Evolutionary conservation across 2,329 filamentous ascomycete species (phyloP).

Genomic region (Ophiocordyceps camponoti-saundersi): DNA sequence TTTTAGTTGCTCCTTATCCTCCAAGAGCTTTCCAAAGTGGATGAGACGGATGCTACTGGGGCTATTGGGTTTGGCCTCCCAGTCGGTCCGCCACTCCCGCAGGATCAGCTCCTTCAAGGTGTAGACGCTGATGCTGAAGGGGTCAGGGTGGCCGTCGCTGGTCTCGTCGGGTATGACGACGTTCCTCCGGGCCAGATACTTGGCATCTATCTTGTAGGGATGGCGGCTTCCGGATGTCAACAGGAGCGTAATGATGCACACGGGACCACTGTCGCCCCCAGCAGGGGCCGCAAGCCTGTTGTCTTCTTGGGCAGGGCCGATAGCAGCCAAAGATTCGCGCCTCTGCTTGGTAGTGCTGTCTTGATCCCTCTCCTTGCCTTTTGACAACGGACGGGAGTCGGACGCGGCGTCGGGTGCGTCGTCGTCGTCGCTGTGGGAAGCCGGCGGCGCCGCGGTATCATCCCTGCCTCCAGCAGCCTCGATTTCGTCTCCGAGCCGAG

Average conservation of each 20-base stretch:
- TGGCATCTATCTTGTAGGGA: constrained; percentile 78
- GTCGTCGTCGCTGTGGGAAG: neutral
- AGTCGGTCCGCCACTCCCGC: constrained; percentile 82
- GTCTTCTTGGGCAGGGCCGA: constrained; percentile 25
- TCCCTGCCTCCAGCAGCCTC: too few species aligned
- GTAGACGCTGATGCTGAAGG: constrained; percentile 82
- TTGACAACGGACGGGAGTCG: constrained; percentile 4
- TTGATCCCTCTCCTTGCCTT: constrained; percentile 17
- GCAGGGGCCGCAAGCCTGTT: constrained; percentile 17
- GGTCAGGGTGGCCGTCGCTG: constrained; percentile 47
- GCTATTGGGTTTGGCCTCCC: constrained; percentile 73
- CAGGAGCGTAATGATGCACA: constrained; percentile 65
- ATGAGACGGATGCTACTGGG: constrained; percentile 84
- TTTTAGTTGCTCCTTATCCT: constrained; percentile 72
- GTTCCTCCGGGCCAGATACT: constrained; percentile 66
- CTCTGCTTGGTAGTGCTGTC: constrained; percentile 12
- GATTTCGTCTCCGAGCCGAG: too few species aligned
- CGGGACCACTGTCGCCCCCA: constrained; percentile 17
- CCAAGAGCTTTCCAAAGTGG: constrained; percentile 76
- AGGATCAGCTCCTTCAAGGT: constrained; percentile 88
- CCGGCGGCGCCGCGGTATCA: too few species aligned
- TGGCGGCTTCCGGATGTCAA: constrained; percentile 69
- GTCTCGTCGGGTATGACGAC: constrained; percentile 55
- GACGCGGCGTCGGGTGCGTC: constrained; percentile 2
- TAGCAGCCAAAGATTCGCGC: constrained; percentile 21